Evolutionary conservation across 2,329 filamentous ascomycete genomes (phyloP).

Genomic region (Proliferodiscus dingleyae): DNA sequence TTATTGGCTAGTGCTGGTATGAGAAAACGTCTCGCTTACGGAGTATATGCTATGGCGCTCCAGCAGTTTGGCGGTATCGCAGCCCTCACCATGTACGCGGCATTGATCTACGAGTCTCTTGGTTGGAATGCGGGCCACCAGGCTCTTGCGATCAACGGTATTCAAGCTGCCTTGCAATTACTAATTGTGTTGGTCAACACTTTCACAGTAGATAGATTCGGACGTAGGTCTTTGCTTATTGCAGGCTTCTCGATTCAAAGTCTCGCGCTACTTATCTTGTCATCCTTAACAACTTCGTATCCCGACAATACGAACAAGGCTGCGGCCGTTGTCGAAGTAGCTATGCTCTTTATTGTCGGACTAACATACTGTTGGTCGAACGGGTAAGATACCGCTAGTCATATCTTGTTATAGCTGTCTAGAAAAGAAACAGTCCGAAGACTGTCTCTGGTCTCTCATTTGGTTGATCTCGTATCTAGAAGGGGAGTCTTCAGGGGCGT

Average conservation of each 20-base stretch:
- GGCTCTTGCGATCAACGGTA: slow-evolving; percentile 66
- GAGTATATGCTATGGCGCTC: slow-evolving; percentile 62
- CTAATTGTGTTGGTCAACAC: slow-evolving; percentile 62
- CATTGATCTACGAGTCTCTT: slow-evolving; percentile 67
- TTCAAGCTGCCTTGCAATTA: slow-evolving; percentile 59
- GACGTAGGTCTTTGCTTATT: slow-evolving; percentile 64
- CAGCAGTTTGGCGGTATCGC: slow-evolving; percentile 71
- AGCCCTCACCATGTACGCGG: slow-evolving; percentile 66
- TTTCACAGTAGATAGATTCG: slow-evolving; percentile 68
- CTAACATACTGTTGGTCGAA: slow-evolving; percentile 39
- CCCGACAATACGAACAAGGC: slow-evolving; percentile 35
- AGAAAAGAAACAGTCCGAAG: too few relatives aligned
- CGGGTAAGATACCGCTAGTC: too few relatives aligned
- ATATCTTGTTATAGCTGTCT: too few relatives aligned
- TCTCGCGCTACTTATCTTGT: slow-evolving; percentile 34
- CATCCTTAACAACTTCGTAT: slow-evolving; percentile 35
- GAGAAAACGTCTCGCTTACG: slow-evolving; percentile 60
- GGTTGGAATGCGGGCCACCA: slow-evolving; percentile 51
- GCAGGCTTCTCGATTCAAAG: slow-evolving; percentile 46
- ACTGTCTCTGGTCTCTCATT: too few relatives aligned
- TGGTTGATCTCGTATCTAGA: too few relatives aligned
- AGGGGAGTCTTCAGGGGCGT: too few relatives aligned
- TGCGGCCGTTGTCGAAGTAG: slow-evolving; percentile 36
- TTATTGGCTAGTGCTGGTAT: slow-evolving; percentile 66
- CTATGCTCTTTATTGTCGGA: slow-evolving; percentile 40